A percentile compares a stretch with the other conserved stretches of the same genome.
Evolutionary conservation across 139 green algal genomes (phyloP).

Genomic region (Spirogloea muscicola): DNA sequence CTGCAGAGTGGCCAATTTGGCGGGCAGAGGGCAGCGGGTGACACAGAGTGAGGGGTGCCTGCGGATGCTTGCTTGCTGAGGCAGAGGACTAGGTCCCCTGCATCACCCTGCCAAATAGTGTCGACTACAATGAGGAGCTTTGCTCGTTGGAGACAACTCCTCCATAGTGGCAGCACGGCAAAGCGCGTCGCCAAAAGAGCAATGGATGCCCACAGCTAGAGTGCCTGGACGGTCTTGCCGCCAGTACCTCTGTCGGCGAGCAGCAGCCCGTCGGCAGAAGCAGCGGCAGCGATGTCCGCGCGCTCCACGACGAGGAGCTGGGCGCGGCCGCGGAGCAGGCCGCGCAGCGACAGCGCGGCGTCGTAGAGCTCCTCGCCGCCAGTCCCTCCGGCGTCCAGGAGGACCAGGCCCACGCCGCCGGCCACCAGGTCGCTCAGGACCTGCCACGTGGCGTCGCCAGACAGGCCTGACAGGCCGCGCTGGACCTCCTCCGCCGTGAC

Average conservation of each 20-base stretch:
- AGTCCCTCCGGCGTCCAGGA: constrained; percentile 51
- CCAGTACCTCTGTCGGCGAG: constrained; percentile 64
- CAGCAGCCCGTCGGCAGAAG: constrained; percentile 77
- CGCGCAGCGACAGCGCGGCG: constrained; percentile 65
- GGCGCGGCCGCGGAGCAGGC: constrained; percentile 67
- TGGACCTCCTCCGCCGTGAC: too few relatives aligned
- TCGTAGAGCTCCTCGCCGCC: constrained; percentile 70
- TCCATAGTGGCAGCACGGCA: too few relatives aligned
- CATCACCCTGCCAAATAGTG: background rate
- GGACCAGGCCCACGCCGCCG: constrained; percentile 63
- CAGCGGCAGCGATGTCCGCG: constrained; percentile 80
- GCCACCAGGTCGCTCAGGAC: constrained; percentile 49
- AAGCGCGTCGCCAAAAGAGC: too few relatives aligned
- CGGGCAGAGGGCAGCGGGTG: background rate
- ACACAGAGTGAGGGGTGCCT: background rate
- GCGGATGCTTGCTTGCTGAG: background rate
- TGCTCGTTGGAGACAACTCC: too few relatives aligned
- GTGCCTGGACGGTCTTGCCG: too few relatives aligned
- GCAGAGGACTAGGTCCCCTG: background rate
- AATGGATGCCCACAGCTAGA: too few relatives aligned
- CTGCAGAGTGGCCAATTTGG: constrained; percentile 40
- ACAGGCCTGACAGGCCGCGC: too few relatives aligned
- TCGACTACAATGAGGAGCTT: background rate
- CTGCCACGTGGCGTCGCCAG: too few relatives aligned
- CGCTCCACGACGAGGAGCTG: constrained; percentile 77